These are phyloP conservation scores for Artomyces pyxidatus DNA, from an alignment of 768 basidiomycete species.

Conservation along the genomic window DNA sequence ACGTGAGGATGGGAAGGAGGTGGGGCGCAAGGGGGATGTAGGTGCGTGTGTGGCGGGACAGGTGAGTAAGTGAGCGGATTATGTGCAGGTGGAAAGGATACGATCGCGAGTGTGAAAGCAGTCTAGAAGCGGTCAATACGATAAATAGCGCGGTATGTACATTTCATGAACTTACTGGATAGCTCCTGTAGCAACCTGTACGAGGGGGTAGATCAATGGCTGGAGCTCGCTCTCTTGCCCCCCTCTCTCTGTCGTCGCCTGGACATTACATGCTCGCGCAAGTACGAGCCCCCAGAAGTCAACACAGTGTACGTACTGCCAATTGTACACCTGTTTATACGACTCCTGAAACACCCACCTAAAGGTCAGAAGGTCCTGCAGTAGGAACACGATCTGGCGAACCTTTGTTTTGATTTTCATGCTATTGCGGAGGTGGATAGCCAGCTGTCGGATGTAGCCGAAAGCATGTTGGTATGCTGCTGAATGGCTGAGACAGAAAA, in stretches of 20 bases:
- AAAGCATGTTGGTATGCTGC: slow-evolving; percentile 90
- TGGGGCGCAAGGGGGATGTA: slow-evolving; percentile 86
- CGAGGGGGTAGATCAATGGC: slow-evolving; percentile 89
- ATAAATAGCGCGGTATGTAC: no score
- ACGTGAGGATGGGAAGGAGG: slow-evolving; percentile 78
- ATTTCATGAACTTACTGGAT: slow-evolving; percentile 68
- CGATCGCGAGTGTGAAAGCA: slow-evolving; percentile 85
- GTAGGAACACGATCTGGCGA: slow-evolving; percentile 10
- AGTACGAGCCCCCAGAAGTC: slow-evolving; percentile 96
- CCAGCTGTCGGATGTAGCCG: slow-evolving; percentile 90
- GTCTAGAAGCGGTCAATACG: no score
- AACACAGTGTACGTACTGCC: slow-evolving; percentile 94
- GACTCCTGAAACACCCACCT: slow-evolving; percentile 50
- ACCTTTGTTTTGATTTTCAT: slow-evolving; percentile 87
- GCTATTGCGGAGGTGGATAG: slow-evolving; percentile 84
- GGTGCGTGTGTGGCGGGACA: slow-evolving; percentile 73
- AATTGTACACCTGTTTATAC: slow-evolving; percentile 94
- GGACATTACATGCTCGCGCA: slow-evolving; percentile 65
- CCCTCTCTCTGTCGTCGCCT: slow-evolving; percentile 41
- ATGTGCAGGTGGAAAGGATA: slow-evolving; percentile 95
- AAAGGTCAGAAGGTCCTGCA: not conserved
- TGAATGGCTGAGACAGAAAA: slow-evolving; percentile 73
- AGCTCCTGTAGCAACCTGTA: slow-evolving; percentile 89
- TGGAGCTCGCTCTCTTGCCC: slow-evolving; percentile 69
- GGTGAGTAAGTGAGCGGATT: slow-evolving; percentile 77